Evolutionary conservation across 1,284 basidiomycete genomes (phyloP).

Genomic region (Cryptococcus wingfieldii): DNA sequence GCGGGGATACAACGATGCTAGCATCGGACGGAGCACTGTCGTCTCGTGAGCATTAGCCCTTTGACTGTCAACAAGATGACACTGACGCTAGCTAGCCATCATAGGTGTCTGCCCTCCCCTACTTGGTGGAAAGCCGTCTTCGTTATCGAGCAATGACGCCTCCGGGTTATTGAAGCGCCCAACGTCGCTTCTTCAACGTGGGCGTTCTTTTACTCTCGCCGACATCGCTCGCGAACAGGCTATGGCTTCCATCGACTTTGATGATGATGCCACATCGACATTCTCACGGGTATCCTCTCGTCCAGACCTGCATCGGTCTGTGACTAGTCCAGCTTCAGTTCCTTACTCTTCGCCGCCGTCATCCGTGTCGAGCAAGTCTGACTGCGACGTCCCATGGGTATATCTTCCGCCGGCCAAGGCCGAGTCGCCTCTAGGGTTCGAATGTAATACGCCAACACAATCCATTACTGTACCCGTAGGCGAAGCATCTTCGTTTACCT

Average conservation of each 20-base stretch:
- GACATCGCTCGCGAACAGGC: slow-evolving; percentile 19
- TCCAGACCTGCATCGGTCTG: slow-evolving; percentile 13
- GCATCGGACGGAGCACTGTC: slow-evolving; percentile 21
- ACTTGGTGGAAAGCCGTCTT: slow-evolving; percentile 14
- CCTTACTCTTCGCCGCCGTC: slow-evolving; percentile 14
- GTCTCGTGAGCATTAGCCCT: slow-evolving; percentile 20
- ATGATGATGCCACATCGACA: slow-evolving; percentile 3
- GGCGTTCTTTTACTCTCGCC: slow-evolving; percentile 37
- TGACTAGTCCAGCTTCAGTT: slow-evolving; percentile 13
- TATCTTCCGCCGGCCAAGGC: slow-evolving; percentile 24
- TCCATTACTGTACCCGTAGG: slow-evolving; percentile 7
- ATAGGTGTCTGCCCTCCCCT: slow-evolving; percentile 27
- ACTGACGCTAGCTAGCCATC: slow-evolving; percentile 12
- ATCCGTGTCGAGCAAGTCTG: slow-evolving; percentile 10
- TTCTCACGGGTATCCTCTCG: neutral
- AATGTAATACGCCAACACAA: slow-evolving; percentile 10
- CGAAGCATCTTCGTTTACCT: slow-evolving; percentile 11
- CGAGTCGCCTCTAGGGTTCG: slow-evolving; percentile 9
- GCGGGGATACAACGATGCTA: slow-evolving; percentile 8
- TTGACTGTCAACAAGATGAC: neutral
- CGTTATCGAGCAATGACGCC: slow-evolving; percentile 3
- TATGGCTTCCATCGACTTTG: neutral
- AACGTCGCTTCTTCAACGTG: slow-evolving; percentile 35
- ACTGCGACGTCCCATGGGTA: slow-evolving; percentile 14
- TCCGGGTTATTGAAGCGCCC: slow-evolving; percentile 14